Evolutionary conservation across 1,139 yeast genomes (phyloP).

Genomic region (Kodamaea plutei): DNA sequence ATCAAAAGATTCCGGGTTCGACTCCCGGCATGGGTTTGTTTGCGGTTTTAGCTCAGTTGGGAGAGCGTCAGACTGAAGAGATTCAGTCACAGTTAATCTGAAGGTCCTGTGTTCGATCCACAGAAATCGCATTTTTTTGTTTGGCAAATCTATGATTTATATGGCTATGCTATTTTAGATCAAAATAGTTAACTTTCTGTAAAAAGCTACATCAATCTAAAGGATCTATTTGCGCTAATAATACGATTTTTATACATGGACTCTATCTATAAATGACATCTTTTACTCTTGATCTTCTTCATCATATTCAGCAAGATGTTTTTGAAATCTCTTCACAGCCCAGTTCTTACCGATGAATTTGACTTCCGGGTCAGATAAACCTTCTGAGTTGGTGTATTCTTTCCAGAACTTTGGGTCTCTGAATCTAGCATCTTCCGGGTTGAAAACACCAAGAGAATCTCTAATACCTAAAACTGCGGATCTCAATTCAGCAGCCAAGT

Average conservation of each 20-base stretch:
- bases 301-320: conserved; percentile 44
- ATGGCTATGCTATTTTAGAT: too few relatives aligned
- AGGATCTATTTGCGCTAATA: too few relatives aligned
- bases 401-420: conserved; percentile 72
- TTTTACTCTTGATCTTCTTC: too few relatives aligned
- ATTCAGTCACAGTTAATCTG: conserved; percentile 41
- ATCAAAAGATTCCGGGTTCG: conserved; percentile 22
- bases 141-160: too few relatives aligned
- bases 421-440: conserved; percentile 51
- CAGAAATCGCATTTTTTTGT: conserved; percentile 22
- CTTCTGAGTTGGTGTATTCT: conserved; percentile 58
- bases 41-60: conserved; percentile 71
- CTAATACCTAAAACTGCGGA: conserved; percentile 60
- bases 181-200: too few relatives aligned
- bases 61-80: conserved; percentile 87
- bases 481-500: conserved; percentile 67
- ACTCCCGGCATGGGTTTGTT: conserved; percentile 19
- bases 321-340: conserved; percentile 71
- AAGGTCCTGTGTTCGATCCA: conserved; percentile 59
- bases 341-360: conserved; percentile 71
- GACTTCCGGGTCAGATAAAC: conserved; percentile 62
- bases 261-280: too few relatives aligned
- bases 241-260: too few relatives aligned
- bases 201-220: too few relatives aligned
- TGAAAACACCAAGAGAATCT: conserved; percentile 45